Percentiles rank a stretch among this genome's conserved stretches.
Evolutionary conservation across 192 early-diverging fungal species (phyloP).

Genomic region (Backusella macrospora): DNA sequence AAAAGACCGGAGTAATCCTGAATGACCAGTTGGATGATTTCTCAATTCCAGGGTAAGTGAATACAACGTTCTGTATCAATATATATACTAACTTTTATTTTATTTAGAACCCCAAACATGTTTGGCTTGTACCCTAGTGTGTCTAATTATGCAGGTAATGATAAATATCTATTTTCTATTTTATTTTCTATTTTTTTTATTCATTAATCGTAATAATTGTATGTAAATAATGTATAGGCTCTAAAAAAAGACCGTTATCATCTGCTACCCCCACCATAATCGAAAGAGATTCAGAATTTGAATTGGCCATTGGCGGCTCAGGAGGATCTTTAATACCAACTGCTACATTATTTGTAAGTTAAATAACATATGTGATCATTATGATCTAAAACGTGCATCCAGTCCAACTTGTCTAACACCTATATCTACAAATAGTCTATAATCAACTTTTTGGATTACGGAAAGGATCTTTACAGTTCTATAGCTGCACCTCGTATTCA

Average conservation of each 20-base stretch:
- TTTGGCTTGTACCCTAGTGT: slow-evolving; percentile 85
- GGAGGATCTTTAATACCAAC: slow-evolving; percentile 90
- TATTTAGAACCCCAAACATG: slow-evolving; percentile 53
- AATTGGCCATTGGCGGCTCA: slow-evolving; percentile 79
- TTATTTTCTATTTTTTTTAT: not conserved
- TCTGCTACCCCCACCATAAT: slow-evolving; percentile 67
- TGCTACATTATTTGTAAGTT: slow-evolving; percentile 57
- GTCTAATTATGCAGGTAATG: slow-evolving; percentile 70
- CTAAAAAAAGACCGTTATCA: slow-evolving; percentile 83
- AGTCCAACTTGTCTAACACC: too few relatives aligned
- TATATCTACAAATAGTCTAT: slow-evolving; percentile 54
- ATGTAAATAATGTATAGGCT: slow-evolving; percentile 46
- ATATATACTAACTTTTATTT: not conserved
- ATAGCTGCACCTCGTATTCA: slow-evolving; percentile 78
- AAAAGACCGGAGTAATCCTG: slow-evolving; percentile 82
- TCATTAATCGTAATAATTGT: not conserved
- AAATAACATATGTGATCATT: not conserved
- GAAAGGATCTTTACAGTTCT: slow-evolving; percentile 65
- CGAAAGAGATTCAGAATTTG: slow-evolving; percentile 62
- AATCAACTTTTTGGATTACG: slow-evolving; percentile 76
- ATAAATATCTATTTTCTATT: not conserved
- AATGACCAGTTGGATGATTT: slow-evolving; percentile 99
- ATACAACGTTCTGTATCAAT: not conserved
- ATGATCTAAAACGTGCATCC: too few relatives aligned
- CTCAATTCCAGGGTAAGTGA: slow-evolving; percentile 59